These are phyloP conservation scores for Acacia confusa DNA, from an alignment of 306 rosid species.

Conservation along the genomic window DNA sequence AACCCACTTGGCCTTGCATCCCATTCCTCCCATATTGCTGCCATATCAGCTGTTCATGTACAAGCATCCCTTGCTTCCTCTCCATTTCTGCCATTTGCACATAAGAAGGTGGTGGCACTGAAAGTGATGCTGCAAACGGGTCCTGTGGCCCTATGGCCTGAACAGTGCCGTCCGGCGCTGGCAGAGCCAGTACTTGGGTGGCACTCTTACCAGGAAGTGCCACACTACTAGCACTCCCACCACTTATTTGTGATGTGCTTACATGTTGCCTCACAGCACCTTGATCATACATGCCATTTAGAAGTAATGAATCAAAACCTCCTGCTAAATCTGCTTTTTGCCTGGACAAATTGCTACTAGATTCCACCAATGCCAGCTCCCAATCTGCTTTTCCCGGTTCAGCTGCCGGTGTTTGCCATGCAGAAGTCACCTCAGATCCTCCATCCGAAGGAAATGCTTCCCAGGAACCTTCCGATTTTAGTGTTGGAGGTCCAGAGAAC, in stretches of 20 bases:
- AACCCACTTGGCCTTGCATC: constrained; percentile 76
- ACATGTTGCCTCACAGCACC: constrained; percentile 80
- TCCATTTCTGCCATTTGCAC: constrained; percentile 91
- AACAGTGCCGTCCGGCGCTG: constrained; percentile 79
- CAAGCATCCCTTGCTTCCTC: constrained; percentile 73
- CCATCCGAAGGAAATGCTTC: constrained; percentile 66
- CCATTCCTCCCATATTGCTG: constrained; percentile 76
- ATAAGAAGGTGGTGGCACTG: constrained; percentile 80
- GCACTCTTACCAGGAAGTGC: constrained; percentile 58
- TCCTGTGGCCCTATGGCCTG: constrained; percentile 65
- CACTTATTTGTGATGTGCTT: constrained; percentile 49
- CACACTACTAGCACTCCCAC: constrained; percentile 87
- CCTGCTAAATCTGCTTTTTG: constrained; percentile 79
- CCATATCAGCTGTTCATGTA: constrained; percentile 80
- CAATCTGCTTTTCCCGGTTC: constrained; percentile 78
- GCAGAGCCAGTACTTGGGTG: constrained; percentile 65
- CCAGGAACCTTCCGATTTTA: constrained; percentile 67
- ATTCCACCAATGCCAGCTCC: constrained; percentile 84
- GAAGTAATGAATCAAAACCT: constrained; percentile 70
- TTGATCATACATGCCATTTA: constrained; percentile 93
- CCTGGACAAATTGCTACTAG: constrained; percentile 54
- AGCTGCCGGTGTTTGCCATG: constrained; percentile 80
- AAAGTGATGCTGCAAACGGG: constrained; percentile 78
- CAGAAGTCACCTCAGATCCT: constrained; percentile 68
- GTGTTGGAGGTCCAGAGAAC: constrained; percentile 52